Evolutionary conservation across 192 early-diverging fungal genomes (phyloP).

Genomic region (Phlyctochytrium planicorne): DNA sequence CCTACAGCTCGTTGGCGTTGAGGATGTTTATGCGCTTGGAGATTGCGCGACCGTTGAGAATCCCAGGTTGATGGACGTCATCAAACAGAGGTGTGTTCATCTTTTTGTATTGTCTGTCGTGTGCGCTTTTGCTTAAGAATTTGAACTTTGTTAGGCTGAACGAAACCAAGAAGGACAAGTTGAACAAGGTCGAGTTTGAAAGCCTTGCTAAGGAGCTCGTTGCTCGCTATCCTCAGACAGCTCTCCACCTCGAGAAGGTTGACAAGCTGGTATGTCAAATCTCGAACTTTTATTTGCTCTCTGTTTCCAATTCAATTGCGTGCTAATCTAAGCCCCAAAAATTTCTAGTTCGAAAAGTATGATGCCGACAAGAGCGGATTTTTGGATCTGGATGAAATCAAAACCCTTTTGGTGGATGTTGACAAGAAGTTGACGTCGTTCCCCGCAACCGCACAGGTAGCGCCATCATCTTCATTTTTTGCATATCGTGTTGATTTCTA

Average conservation of each 20-base stretch:
- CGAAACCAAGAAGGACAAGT: slow-evolving; percentile 48
- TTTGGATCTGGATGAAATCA: slow-evolving; percentile 26
- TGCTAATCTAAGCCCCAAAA: background rate
- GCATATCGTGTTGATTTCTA: no score
- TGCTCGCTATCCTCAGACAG: slow-evolving; percentile 50
- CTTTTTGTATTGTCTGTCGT: background rate
- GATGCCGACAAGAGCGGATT: slow-evolving; percentile 25
- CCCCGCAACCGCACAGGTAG: slow-evolving; percentile 41
- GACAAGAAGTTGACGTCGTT: slow-evolving; percentile 39
- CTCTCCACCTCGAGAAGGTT: slow-evolving; percentile 50
- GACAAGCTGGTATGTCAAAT: slow-evolving; percentile 10
- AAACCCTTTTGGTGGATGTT: slow-evolving; percentile 24
- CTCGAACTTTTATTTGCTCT: no score
- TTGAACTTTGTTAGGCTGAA: slow-evolving; percentile 43
- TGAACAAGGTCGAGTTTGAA: slow-evolving; percentile 55
- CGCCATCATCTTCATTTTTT: no score
- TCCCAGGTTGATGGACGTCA: slow-evolving; percentile 47
- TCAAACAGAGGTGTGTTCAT: slow-evolving; percentile 27
- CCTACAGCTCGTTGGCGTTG: slow-evolving; percentile 57
- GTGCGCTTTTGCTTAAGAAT: no score
- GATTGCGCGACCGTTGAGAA: slow-evolving; percentile 74
- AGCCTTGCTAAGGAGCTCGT: slow-evolving; percentile 36
- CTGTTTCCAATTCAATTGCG: no score
- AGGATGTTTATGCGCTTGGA: slow-evolving; percentile 68
- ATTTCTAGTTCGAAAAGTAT: slow-evolving; percentile 26